These are phyloP conservation scores for Dryas alaskensis DNA, from an alignment of 306 rosid species.

Conservation along the genomic window DNA sequence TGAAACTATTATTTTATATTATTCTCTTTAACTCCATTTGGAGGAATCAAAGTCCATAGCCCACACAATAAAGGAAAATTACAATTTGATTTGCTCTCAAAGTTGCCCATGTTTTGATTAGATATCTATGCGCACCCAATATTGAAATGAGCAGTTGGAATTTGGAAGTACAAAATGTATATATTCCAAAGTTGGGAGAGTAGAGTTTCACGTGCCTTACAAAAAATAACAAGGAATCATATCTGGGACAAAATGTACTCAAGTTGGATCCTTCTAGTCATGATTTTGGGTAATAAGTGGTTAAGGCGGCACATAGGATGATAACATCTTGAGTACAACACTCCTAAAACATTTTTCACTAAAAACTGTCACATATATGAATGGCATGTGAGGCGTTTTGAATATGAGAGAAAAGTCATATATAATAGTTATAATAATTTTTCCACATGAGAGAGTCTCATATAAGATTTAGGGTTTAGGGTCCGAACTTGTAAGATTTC, in stretches of 20 bases:
- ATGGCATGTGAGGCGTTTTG: no score
- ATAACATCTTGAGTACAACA: no score
- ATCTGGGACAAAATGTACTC: background rate
- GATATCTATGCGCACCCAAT: slow-evolving; percentile 10
- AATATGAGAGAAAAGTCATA: no score
- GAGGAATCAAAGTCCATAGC: slow-evolving; percentile 5
- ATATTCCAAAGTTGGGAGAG: background rate
- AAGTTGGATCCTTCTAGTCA: no score
- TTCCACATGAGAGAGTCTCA: no score
- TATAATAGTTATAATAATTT: no score
- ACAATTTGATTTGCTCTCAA: slow-evolving; percentile 12
- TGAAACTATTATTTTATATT: slow-evolving; percentile 6
- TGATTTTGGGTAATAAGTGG: background rate
- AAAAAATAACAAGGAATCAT: background rate
- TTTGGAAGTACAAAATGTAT: background rate
- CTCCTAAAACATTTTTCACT: no score
- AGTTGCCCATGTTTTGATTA: slow-evolving; percentile 12
- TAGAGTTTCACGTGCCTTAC: slow-evolving; percentile 17
- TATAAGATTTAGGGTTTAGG: no score
- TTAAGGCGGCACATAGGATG: background rate
- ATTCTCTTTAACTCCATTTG: background rate
- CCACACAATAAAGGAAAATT: slow-evolving; percentile 4
- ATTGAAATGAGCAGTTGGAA: background rate
- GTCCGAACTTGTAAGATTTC: no score
- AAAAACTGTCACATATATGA: no score